These are phyloP conservation scores for Letharia lupina DNA, from an alignment of 495 filamentous ascomycete genomes.

Conservation along the genomic window DNA sequence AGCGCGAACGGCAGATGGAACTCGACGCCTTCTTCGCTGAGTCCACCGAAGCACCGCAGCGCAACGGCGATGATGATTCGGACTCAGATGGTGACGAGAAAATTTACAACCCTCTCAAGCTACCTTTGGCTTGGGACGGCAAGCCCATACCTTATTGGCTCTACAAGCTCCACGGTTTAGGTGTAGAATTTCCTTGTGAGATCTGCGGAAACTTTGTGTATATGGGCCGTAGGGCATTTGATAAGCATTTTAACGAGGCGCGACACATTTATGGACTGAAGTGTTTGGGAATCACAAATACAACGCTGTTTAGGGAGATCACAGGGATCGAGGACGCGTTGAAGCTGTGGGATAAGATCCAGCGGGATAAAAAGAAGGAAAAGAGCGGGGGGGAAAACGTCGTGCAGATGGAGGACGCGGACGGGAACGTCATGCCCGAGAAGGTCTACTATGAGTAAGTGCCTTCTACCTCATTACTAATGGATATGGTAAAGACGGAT, in stretches of 20 bases:
- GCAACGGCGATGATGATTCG: constrained; percentile 43
- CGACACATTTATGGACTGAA: constrained; percentile 87
- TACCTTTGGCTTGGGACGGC: constrained; percentile 93
- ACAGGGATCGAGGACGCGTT: constrained; percentile 82
- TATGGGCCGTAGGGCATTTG: constrained; percentile 89
- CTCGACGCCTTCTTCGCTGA: constrained; percentile 75
- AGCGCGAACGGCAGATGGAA: constrained; percentile 85
- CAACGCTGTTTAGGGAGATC: constrained; percentile 87
- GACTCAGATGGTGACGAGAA: constrained; percentile 68
- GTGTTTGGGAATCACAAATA: constrained; percentile 88
- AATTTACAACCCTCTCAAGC: constrained; percentile 92
- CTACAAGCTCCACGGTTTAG: constrained; percentile 91
- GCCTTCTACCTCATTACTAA: not conserved
- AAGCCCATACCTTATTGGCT: constrained; percentile 99
- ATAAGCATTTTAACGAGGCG: constrained; percentile 96
- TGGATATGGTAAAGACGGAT: constrained; percentile 1
- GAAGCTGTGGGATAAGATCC: constrained; percentile 86
- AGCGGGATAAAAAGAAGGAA: constrained; percentile 73
- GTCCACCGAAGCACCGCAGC: constrained; percentile 32
- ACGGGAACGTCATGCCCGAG: constrained; percentile 97
- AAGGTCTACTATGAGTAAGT: constrained; percentile 84
- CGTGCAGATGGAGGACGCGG: constrained; percentile 95
- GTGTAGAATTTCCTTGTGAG: constrained; percentile 91
- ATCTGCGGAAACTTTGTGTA: constrained; percentile 98
- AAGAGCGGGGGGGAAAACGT: constrained; percentile 68